A percentile compares a stretch with the other conserved stretches of the same genome.
Conservation (phyloP, 2,329 filamentous ascomycete species). For the Xylariaceae sp. region DNA sequence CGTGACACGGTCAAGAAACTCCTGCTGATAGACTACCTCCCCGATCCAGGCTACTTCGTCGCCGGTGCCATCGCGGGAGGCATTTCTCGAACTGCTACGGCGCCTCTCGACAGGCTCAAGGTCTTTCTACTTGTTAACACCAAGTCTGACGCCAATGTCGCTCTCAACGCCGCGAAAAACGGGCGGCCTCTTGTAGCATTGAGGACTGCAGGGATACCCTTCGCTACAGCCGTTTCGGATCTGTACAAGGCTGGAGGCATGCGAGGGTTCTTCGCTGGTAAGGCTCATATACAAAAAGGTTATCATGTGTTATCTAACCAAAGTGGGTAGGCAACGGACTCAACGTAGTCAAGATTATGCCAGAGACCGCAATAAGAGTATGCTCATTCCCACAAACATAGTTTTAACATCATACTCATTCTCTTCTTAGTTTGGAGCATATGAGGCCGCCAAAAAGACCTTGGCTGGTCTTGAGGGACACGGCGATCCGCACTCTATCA, state of each 20-base stretch:
- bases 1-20: constrained; percentile 41
- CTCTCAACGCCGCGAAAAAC: constrained; percentile 64
- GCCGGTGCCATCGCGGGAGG: constrained; percentile 93
- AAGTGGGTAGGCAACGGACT: constrained; percentile 77
- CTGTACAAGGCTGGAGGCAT: constrained; percentile 84
- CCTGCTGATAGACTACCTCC: constrained; percentile 67
- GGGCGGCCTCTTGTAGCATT: constrained; percentile 65
- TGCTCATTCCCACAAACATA: constrained; percentile 3
- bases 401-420: constrained; percentile 14
- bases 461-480: constrained; percentile 87
- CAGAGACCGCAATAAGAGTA: constrained; percentile 90
- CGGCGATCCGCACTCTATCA: constrained; percentile 74
- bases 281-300: constrained; percentile 28
- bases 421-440: constrained; percentile 73
- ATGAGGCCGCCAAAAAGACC: constrained; percentile 88
- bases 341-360: constrained; percentile 98
- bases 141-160: constrained; percentile 52
- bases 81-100: constrained; percentile 91
- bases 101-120: constrained; percentile 93
- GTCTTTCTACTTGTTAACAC: constrained; percentile 96
- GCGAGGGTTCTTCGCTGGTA: constrained; percentile 89
- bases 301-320: constrained; percentile 7
- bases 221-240: constrained; percentile 70
- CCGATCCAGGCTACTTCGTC: constrained; percentile 94
- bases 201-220: constrained; percentile 64